Base-by-base conservation (phyloP, 2,329 filamentous ascomycete genomes). In the Fusarium abutilonis region DNA sequence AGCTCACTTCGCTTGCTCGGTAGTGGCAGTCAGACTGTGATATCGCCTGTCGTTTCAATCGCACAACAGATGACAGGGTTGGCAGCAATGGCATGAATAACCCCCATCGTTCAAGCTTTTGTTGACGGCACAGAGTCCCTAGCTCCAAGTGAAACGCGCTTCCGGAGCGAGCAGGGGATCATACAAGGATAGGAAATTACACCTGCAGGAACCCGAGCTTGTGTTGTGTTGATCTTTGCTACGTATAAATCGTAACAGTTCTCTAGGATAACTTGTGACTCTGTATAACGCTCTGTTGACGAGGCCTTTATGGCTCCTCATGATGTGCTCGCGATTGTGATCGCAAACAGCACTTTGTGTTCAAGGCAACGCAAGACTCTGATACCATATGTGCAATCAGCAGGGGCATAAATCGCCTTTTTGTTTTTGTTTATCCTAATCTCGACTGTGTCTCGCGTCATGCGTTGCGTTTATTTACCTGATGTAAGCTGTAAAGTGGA, bases 121-220 rank as follows among this genome's bases (percentile, higher is more conserved):
- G 42, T 48, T 7, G 29, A 41, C 42, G 42, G 43, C 44, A 35
- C 11, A 42, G 42, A 49, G 41, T 32, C 43, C 31, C 44, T 62
- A 42, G 65, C 42, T 41, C 31, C 38, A 54, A 21, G 42, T 69
- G 66, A 70, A 70, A 70, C 67, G 55, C 42, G 54, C 42, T 51
- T 60, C 45, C 52, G 38, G 57, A 35, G 23, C 31, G 34, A 46
- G 43, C 67, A 70, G 50, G 67, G 67, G 52, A 53, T 54, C 57
- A 46, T 56, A 66, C 66, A 42, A 42, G 51, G 47, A 11, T 60
- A 54, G 68, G 68, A 69, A 69, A 70, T 70, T 70, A 56, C 65
- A 58, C 41, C 29, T 70, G 68, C 56, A 65, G 68, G 60, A 63
- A 69, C 66, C 60, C 43, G 52, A 57, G 41, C 36, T 60, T 35